Evolutionary conservation across 306 rosid species (phyloP), one percentile per base, ranked within the genome.

Genomic region (Macrotyloma uniflorum): DNA sequence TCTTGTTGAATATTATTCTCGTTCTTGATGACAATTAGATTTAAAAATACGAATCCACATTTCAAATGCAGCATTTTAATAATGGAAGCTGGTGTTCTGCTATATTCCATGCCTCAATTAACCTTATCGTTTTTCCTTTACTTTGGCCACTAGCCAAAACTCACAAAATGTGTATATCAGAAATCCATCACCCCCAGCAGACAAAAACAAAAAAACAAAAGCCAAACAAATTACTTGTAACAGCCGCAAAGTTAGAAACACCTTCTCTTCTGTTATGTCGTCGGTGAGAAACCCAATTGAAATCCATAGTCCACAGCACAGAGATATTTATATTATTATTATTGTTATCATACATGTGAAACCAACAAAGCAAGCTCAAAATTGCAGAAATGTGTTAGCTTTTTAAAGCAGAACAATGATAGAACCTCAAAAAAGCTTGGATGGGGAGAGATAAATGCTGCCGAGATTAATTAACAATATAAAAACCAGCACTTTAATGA

Each of bases 201-300:
- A 42, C 47, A 42, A 32, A 32, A 42, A 42, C 14, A 42, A 42
- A 46, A 69, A 32, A 35, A 19, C 42, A 38, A 55, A 47, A 22
- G 22, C 23, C 43, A 16, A 32, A 7, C 64, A 75, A 23, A 42
- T 63, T 42, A 76, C 84, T 74, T 75, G 86, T 18, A 24, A n/a
- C 11, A 20, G 45, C 76, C 67, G 79, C 88, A 75, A 85, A 83
- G 83, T n/a, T n/a, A n/a, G n/a, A n/a, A n/a, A n/a, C n/a, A n/a
- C n/a, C n/a, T n/a, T n/a, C 30, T 10, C 7, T 30, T 62, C 61
- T 22, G 5, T 30, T 26, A 12, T 13, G 18, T 57, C 36, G 33
- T 24, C 32, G 20, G 49, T 65, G 55, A 19, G 59, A 55, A 42
- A 68, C 47, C 16, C 65, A 45, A 54, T 18, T 26, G 28, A 38